Percentiles rank a stretch among this genome's conserved stretches.
phyloP scores from a whole-genome alignment of 2,329 filamentous ascomycete genomes.

The Neonectria faginata region DNA sequence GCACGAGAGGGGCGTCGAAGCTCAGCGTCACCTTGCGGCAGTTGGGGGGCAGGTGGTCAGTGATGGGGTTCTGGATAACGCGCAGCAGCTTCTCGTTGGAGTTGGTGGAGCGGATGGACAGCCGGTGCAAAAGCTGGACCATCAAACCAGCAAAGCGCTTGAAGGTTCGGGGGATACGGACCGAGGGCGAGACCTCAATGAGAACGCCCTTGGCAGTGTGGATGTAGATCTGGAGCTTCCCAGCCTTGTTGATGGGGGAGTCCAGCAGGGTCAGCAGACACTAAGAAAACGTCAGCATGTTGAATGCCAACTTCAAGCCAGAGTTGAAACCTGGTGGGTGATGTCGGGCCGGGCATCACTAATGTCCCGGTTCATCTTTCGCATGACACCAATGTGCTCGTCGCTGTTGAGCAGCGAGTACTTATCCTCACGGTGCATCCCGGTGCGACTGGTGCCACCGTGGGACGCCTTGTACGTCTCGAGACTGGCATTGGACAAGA shows the following conservation, averaged over 20 bases:
- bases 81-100: conserved; percentile 98
- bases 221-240: conserved; percentile 97
- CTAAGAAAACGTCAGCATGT: conserved; percentile 67
- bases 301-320: conserved; percentile 54
- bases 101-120: conserved; percentile 95
- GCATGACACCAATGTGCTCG: conserved; percentile 98
- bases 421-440: conserved; percentile 85
- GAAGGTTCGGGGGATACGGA: conserved; percentile 97
- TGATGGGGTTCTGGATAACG: conserved; percentile 98
- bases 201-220: conserved; percentile 97
- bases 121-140: conserved; percentile 95
- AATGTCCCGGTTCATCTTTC: conserved; percentile 99
- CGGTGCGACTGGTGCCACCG: conserved; percentile 72
- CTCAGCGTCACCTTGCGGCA: conserved; percentile 98
- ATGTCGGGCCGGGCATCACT: conserved; percentile 98
- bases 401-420: conserved; percentile 98
- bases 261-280: conserved; percentile 97
- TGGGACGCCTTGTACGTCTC: conserved; percentile 96
- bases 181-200: conserved; percentile 97
- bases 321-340: conserved; percentile 85
- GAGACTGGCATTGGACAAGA: conserved; percentile 95
- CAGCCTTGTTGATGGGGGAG: conserved; percentile 98
- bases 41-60: conserved; percentile 94
- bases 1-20: conserved; percentile 89
- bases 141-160: conserved; percentile 99